Conservation (phyloP, 106 monocot genomes). For the Ottelia alismoides region DNA sequence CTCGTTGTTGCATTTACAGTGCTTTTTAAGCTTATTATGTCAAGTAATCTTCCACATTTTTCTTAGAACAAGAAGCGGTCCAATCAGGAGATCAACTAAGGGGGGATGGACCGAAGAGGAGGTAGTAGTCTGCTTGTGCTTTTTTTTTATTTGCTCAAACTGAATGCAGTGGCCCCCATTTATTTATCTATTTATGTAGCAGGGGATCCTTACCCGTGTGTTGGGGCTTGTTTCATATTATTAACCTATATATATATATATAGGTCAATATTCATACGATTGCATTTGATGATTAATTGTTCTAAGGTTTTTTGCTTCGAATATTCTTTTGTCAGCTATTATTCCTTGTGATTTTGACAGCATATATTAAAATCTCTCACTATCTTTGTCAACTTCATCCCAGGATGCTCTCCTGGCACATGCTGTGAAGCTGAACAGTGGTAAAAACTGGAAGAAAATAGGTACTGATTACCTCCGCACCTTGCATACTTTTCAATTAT, state of each 20-base stretch:
- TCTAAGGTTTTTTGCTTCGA: too few relatives aligned
- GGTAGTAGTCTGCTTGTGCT: slow-evolving; percentile 4
- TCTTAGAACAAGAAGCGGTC: slow-evolving; percentile 26
- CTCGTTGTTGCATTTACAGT: too few relatives aligned
- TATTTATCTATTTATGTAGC: too few relatives aligned
- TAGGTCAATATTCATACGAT: not conserved
- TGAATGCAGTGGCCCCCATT: too few relatives aligned
- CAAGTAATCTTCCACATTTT: not conserved
- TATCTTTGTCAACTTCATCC: not conserved
- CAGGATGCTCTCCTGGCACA: slow-evolving; percentile 57
- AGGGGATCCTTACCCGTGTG: too few relatives aligned
- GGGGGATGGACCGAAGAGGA: slow-evolving; percentile 37
- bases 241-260: not conserved
- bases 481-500: too few relatives aligned
- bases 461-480: too few relatives aligned
- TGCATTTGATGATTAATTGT: not conserved
- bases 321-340: not conserved
- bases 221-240: not conserved
- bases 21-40: too few relatives aligned
- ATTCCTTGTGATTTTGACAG: not conserved
- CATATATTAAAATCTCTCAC: too few relatives aligned
- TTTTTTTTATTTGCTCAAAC: too few relatives aligned
- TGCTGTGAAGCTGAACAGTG: slow-evolving; percentile 44
- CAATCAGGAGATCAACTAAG: slow-evolving; percentile 27
- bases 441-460: slow-evolving; percentile 89